These are phyloP conservation scores for Tricholoma saponaceum DNA, from an alignment of 768 basidiomycete genomes.

Conservation along the genomic window DNA sequence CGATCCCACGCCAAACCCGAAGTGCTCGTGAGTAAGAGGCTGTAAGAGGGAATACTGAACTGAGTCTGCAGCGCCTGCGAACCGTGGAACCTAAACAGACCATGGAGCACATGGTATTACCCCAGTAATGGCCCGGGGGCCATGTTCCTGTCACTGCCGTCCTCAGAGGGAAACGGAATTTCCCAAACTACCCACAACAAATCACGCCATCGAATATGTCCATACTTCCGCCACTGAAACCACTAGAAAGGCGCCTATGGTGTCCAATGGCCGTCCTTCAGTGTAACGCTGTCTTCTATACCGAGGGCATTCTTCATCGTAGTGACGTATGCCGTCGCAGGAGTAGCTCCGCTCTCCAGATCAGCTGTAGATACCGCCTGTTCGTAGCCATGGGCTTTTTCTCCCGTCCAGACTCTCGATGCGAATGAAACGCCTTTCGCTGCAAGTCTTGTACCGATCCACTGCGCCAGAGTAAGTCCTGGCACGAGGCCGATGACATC, in stretches of 20 bases:
- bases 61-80: constrained; percentile 12
- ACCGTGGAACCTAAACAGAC: constrained; percentile 9
- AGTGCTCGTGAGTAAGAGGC: constrained; percentile 12
- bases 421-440: constrained; percentile 52
- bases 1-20: constrained; percentile 15
- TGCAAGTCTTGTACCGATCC: constrained; percentile 61
- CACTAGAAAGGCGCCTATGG: constrained; percentile 1
- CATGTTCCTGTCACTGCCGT: constrained; percentile 5
- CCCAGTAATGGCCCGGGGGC: constrained; percentile 4
- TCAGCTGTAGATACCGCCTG: constrained; percentile 12
- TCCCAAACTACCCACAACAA: constrained; percentile 11
- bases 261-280: constrained; percentile 5
- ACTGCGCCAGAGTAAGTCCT: constrained; percentile 61
- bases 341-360: constrained; percentile 12
- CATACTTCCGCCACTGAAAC: constrained; percentile 4
- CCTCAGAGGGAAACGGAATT: background rate
- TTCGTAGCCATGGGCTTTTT: constrained; percentile 7
- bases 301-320: constrained; percentile 19
- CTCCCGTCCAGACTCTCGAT: constrained; percentile 28
- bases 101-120: constrained; percentile 9
- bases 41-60: constrained; percentile 6
- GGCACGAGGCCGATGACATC: constrained; percentile 74
- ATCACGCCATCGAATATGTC: constrained; percentile 11
- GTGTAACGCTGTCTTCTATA: constrained; percentile 12
- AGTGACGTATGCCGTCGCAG: constrained; percentile 12